Evolutionary conservation across 2,329 filamentous ascomycete species (phyloP).

Genomic region (Pyrenochaeta sp.): DNA sequence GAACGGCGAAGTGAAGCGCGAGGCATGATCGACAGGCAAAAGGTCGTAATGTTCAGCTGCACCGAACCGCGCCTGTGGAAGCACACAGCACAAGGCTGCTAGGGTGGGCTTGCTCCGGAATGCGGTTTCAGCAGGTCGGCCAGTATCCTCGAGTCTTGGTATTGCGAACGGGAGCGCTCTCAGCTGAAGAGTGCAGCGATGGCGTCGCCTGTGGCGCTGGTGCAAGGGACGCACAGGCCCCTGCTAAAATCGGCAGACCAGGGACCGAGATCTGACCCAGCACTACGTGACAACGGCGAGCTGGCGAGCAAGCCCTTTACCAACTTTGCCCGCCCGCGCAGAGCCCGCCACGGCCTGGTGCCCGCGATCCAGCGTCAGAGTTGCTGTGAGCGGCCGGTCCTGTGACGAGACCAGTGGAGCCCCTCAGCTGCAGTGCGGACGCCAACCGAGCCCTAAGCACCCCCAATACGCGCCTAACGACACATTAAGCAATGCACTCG

Average conservation of each 20-base stretch:
- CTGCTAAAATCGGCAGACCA: constrained; percentile 15
- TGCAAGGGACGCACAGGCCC: constrained; percentile 17
- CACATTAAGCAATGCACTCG: constrained; percentile 12
- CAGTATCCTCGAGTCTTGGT: constrained; percentile 31
- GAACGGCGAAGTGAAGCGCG: constrained; percentile 25
- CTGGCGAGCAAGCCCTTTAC: constrained; percentile 20
- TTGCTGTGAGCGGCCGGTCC: constrained; percentile 3
- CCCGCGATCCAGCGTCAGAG: constrained; percentile 9
- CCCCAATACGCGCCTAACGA: constrained; percentile 4
- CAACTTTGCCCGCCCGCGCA: constrained; percentile 11
- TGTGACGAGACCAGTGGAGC: constrained; percentile 9
- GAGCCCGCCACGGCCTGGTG: constrained; percentile 8
- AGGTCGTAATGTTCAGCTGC: constrained; percentile 45
- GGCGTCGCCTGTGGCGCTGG: constrained; percentile 41
- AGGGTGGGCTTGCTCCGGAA: constrained; percentile 35
- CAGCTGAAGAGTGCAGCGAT: constrained; percentile 41
- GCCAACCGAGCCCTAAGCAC: constrained; percentile 27
- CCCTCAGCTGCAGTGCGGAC: constrained; percentile 22
- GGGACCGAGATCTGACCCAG: constrained; percentile 28
- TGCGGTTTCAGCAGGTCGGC: constrained; percentile 30
- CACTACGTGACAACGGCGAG: constrained; percentile 23
- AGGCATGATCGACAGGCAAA: constrained; percentile 34
- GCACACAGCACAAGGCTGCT: constrained; percentile 42
- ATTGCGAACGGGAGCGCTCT: constrained; percentile 23
- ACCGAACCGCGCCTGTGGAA: constrained; percentile 38